Percentiles rank a stretch among this genome's conserved stretches.
Conservation (phyloP, 768 basidiomycete species). For the Plicaturopsis crispa region DNA sequence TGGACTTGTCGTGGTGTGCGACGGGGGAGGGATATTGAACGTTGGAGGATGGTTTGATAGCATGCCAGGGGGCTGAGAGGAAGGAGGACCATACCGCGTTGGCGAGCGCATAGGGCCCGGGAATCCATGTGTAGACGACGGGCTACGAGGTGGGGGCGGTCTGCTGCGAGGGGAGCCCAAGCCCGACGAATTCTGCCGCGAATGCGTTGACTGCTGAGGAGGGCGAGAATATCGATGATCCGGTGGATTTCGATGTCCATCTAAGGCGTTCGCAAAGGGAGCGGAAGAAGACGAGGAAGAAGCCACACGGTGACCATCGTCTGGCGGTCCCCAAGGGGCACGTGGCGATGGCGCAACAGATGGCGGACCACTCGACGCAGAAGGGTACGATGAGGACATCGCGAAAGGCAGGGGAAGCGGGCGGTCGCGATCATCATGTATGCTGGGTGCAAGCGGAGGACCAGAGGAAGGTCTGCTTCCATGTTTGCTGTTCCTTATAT, state of each 20-base stretch:
- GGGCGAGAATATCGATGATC: slow-evolving; percentile 3
- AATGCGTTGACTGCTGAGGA: too few species aligned
- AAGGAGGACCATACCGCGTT: slow-evolving; percentile 17
- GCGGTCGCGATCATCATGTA: slow-evolving; percentile 44
- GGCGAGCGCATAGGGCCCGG: slow-evolving; percentile 12
- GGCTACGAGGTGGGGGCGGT: slow-evolving; percentile 1
- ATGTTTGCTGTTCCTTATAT: slow-evolving; percentile 22
- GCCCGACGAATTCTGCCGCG: too few species aligned
- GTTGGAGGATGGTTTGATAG: not conserved
- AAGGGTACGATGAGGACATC: slow-evolving; percentile 38
- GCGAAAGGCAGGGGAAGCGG: slow-evolving; percentile 47
- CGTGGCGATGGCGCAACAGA: slow-evolving; percentile 11
- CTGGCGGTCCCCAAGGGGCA: slow-evolving; percentile 6
- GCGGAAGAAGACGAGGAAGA: slow-evolving; percentile 13
- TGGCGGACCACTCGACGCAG: slow-evolving; percentile 14
- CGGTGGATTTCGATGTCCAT: slow-evolving; percentile 3
- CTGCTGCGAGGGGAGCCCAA: not conserved
- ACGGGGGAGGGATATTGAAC: slow-evolving; percentile 1
- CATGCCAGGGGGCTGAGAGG: slow-evolving; percentile 6
- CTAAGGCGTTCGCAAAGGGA: slow-evolving; percentile 7
- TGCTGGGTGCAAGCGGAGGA: slow-evolving; percentile 22
- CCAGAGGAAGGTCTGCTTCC: slow-evolving; percentile 30
- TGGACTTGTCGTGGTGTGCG: slow-evolving; percentile 4
- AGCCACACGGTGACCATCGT: slow-evolving; percentile 13
- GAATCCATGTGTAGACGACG: slow-evolving; percentile 3